Base-by-base conservation (phyloP, 495 filamentous ascomycete genomes). In the Aspergillus taichungensis region DNA sequence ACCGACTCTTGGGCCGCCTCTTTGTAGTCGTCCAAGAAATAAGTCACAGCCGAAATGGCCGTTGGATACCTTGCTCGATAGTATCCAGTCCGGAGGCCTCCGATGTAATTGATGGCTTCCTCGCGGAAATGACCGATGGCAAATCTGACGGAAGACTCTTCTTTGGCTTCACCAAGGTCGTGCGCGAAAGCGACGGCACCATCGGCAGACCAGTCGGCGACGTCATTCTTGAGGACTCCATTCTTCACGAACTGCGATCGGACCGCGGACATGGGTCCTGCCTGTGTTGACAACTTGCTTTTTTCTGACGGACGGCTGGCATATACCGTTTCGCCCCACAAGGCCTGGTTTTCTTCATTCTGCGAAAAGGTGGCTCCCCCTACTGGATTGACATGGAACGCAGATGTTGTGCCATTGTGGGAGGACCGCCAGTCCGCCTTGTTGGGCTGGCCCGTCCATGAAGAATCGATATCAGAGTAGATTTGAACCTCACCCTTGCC, bases 261-360 rank as follows among this genome's bases (percentile, higher is more conserved):
- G 6, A 70, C 41, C 8, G 44, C 31, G 24, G 52, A 37, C 12
- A 46, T 38, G 4, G 52, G 52, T 5, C 61, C 66, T 12, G 62
- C 18, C 18, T 24, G 58, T 6, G 54, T 42, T 27, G 46, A 51
- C 40, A 61, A 53, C 13, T 67, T 42, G 3, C 38, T 53, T 7
- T 47, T 56, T 13, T 37, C 27, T 6, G 46, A 49, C 12, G 64
- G 55, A 29, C 54, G 56, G 30, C 60, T 56, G 30, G 67, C 66
- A 51, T 68, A 70, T 8, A 70, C 56, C 34, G 62, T 59, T 12
- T 59, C 64, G 13, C 69, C 67, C 68, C 67, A 74, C 31, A 61
- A 50, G 43, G 66, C 66, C 39, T 62, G 59, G 3, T 62, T 54
- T 12, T 65, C 38, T 14, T 31, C 39, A 40, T 59, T 60, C 43